phyloP scores from a whole-genome alignment of 208 protist species.

The Leishmania arabica region DNA sequence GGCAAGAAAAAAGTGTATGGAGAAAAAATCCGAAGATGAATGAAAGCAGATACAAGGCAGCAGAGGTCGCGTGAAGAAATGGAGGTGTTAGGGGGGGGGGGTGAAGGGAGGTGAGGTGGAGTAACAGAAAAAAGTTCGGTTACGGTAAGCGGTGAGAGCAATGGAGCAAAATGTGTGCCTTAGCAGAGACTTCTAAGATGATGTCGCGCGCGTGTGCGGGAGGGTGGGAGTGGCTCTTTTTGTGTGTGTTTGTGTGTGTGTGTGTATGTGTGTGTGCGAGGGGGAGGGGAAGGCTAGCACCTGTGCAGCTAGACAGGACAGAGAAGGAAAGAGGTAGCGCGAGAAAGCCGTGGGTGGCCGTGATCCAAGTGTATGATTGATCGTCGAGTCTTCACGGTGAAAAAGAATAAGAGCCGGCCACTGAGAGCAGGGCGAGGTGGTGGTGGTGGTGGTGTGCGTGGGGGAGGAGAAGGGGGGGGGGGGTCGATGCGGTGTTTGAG shows the following conservation, averaged over 20 bases:
- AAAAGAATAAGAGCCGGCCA: background rate
- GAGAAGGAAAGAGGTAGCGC: conserved; percentile 3
- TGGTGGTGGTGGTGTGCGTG: background rate
- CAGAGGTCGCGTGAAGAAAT: too few relatives aligned
- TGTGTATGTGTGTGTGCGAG: too few relatives aligned
- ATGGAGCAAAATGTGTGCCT: background rate
- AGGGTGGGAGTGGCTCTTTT: background rate
- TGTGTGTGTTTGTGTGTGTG: too few relatives aligned
- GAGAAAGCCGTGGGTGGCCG: background rate
- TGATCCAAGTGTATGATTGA: background rate
- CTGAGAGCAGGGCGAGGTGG: background rate
- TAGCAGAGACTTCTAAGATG: background rate
- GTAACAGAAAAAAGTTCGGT: background rate
- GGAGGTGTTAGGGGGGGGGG: too few relatives aligned
- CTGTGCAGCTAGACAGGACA: background rate
- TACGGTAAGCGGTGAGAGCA: background rate
- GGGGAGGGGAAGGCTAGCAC: background rate
- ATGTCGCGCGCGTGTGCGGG: background rate
- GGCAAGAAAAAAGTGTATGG: too few relatives aligned
- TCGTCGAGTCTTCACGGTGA: background rate
- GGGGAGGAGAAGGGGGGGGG: background rate
- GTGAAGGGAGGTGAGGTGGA: background rate
- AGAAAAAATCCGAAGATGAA: background rate
- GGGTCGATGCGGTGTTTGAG: background rate
- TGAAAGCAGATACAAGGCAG: too few relatives aligned